Percentiles rank a stretch among this genome's conserved stretches.
Conservation (phyloP, 768 basidiomycete genomes). For the Leccinum disarticulatum region DNA sequence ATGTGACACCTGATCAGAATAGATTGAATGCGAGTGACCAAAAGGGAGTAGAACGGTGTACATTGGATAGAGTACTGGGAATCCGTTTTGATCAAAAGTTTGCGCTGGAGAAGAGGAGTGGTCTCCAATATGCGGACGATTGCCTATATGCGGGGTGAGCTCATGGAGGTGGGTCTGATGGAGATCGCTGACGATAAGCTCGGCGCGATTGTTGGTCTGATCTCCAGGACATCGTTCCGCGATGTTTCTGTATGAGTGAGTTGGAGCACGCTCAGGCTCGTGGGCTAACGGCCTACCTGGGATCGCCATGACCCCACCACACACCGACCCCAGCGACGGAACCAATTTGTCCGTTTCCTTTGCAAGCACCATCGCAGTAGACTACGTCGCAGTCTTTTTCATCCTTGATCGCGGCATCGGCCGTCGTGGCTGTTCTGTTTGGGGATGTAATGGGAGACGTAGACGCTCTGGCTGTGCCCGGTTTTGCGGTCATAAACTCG, state of each 20-base stretch:
- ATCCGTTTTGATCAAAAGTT: slow-evolving; percentile 80
- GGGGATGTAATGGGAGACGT: slow-evolving; percentile 28
- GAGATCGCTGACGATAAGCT: slow-evolving; percentile 65
- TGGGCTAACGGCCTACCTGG: slow-evolving; percentile 39
- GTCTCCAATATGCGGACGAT: slow-evolving; percentile 81
- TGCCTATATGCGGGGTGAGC: slow-evolving; percentile 56
- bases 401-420: slow-evolving; percentile 18
- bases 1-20: slow-evolving; percentile 54
- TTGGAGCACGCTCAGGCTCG: background rate
- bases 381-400: slow-evolving; percentile 49
- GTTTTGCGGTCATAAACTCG: slow-evolving; percentile 47
- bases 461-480: slow-evolving; percentile 6
- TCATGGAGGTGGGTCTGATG: background rate
- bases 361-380: slow-evolving; percentile 87
- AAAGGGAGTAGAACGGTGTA: slow-evolving; percentile 29
- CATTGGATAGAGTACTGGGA: slow-evolving; percentile 83
- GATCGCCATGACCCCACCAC: slow-evolving; percentile 77
- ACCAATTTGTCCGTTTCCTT: slow-evolving; percentile 69
- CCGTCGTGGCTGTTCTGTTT: slow-evolving; percentile 13
- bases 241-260: slow-evolving; percentile 57
- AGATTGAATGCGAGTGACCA: slow-evolving; percentile 5
- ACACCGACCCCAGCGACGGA: slow-evolving; percentile 84
- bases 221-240: slow-evolving; percentile 79
- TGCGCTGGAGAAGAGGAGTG: slow-evolving; percentile 50
- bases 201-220: slow-evolving; percentile 88